These are phyloP conservation scores for Solanum microdontum DNA, from an alignment of 257 asterid species.

Conservation along the genomic window DNA sequence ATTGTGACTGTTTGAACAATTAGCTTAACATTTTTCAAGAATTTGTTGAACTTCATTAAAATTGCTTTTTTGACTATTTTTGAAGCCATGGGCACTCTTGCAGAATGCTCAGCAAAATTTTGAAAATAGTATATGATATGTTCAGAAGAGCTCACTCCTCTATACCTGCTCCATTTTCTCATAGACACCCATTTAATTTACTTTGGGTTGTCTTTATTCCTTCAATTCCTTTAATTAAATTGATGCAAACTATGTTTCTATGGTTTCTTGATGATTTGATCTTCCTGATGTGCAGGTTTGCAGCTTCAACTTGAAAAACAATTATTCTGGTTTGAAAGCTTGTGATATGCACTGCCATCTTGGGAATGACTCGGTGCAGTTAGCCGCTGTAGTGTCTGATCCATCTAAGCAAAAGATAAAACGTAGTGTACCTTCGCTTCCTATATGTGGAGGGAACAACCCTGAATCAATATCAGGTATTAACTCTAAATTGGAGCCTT, in stretches of 20 bases:
- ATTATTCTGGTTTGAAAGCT: slow-evolving; percentile 20
- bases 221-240: neutral
- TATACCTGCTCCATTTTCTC: neutral
- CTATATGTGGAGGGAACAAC: slow-evolving; percentile 11
- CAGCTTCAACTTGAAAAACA: slow-evolving; percentile 21
- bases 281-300: slow-evolving; percentile 41
- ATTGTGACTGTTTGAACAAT: neutral
- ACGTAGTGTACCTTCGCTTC: slow-evolving; percentile 8
- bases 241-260: neutral
- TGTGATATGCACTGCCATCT: slow-evolving; percentile 20
- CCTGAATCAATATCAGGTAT: slow-evolving; percentile 56
- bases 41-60: neutral
- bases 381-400: slow-evolving; percentile 5
- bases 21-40: neutral
- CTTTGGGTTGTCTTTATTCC: neutral
- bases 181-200: neutral
- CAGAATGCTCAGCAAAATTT: neutral
- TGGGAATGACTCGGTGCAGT: slow-evolving; percentile 8
- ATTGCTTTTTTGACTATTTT: neutral
- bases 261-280: neutral
- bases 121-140: neutral
- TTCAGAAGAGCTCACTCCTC: neutral
- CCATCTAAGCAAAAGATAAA: slow-evolving; percentile 12
- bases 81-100: neutral
- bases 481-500: slow-evolving; percentile 74